Percentiles rank a stretch among this genome's conserved stretches.
Evolutionary conservation across 164 flowering plant genomes (phyloP).

Genomic region (Magnolia kwangsiensis): DNA sequence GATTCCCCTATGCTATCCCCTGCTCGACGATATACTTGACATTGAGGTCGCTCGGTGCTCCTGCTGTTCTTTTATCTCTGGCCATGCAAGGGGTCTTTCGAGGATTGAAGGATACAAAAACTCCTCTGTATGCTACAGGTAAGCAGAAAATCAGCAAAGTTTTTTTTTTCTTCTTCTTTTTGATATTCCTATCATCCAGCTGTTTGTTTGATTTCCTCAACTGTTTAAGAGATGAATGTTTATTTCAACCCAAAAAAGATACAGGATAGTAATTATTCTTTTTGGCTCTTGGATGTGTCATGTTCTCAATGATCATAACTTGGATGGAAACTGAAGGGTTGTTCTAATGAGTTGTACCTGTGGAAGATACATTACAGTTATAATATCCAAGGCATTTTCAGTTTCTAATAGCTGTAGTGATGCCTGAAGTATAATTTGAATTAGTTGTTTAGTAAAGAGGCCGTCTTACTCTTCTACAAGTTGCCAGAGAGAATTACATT

Average conservation of each 20-base stretch:
- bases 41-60: constrained; percentile 60
- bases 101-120: constrained; percentile 62
- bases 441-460: too few relatives aligned
- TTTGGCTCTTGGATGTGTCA: background rate
- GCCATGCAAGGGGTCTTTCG: constrained; percentile 65
- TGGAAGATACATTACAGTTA: too few relatives aligned
- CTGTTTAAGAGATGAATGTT: background rate
- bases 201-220: background rate
- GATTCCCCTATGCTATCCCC: constrained; percentile 51
- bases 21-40: constrained; percentile 39
- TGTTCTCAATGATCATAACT: too few relatives aligned
- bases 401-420: too few relatives aligned
- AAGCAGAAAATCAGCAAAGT: constrained; percentile 1
- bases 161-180: background rate
- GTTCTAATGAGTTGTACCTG: too few relatives aligned
- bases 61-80: constrained; percentile 61
- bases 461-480: too few relatives aligned
- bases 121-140: constrained; percentile 62
- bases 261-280: background rate
- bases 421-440: too few relatives aligned
- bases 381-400: too few relatives aligned
- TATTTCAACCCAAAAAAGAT: background rate
- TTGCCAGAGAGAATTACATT: too few relatives aligned
- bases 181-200: background rate
- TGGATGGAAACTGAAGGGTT: too few relatives aligned